Evolutionary conservation across 2,329 filamentous ascomycete species (phyloP).

Genomic region (Aspergillus phoenicis): DNA sequence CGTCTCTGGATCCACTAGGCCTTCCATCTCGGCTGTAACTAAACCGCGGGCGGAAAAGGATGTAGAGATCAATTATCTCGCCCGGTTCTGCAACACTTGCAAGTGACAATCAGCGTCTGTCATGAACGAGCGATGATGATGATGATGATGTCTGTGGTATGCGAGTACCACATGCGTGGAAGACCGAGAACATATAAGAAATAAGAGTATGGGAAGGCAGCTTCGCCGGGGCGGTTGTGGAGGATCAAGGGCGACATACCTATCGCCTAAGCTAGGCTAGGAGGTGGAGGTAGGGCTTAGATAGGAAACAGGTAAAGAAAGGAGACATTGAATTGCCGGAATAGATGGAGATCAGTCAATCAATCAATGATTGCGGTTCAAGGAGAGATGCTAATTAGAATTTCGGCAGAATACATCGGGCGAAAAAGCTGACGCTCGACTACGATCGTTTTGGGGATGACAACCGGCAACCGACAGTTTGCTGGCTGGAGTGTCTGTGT

Average conservation of each 20-base stretch:
- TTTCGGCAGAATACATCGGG: not conserved
- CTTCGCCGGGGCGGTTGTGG: not conserved
- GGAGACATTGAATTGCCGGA: slow-evolving; percentile 11
- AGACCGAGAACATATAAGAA: not conserved
- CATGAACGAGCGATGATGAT: not conserved
- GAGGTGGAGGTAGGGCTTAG: slow-evolving; percentile 7
- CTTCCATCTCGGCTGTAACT: slow-evolving; percentile 43
- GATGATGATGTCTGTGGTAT: not conserved
- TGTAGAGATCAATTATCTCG: not conserved
- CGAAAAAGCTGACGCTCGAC: slow-evolving; percentile 3
- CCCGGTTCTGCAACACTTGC: slow-evolving; percentile 1
- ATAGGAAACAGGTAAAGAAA: slow-evolving; percentile 4
- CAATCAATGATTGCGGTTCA: slow-evolving; percentile 7
- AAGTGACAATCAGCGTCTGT: slow-evolving; percentile 4
- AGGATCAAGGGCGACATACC: slow-evolving; percentile 9
- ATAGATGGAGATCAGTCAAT: too few relatives aligned
- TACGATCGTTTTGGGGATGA: slow-evolving; percentile 19
- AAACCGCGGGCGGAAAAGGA: not conserved
- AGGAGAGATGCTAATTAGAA: slow-evolving; percentile 9
- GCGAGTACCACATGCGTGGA: not conserved
- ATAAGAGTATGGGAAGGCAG: not conserved
- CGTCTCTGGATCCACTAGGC: slow-evolving; percentile 77
- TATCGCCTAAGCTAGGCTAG: slow-evolving; percentile 5
- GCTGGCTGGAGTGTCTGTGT: not conserved
- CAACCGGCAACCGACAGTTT: slow-evolving; percentile 17